A percentile compares a stretch with the other conserved stretches of the same genome.
Conservation (phyloP, 176 grass and related monocot genomes). For the Juncus effusus region DNA sequence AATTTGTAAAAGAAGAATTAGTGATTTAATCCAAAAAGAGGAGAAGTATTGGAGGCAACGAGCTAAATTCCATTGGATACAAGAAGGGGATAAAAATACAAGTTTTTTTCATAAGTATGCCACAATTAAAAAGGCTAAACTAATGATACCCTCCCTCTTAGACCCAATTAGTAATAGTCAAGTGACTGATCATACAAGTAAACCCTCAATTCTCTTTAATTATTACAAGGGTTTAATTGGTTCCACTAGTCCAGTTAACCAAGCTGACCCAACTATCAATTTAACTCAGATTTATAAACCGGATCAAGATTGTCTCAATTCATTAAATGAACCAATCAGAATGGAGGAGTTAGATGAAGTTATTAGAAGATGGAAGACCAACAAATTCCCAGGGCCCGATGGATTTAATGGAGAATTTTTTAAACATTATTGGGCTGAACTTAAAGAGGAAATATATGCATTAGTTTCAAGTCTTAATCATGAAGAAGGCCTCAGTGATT, state of each 20-base stretch:
- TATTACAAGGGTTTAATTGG: neutral
- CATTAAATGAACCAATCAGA: no score
- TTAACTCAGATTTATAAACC: neutral
- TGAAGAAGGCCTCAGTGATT: neutral
- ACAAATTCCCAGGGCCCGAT: no score
- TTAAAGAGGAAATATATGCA: neutral
- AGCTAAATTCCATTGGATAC: neutral
- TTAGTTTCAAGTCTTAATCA: neutral
- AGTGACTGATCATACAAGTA: neutral
- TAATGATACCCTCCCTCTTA: neutral
- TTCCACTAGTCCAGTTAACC: neutral
- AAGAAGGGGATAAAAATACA: neutral
- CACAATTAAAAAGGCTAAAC: neutral
- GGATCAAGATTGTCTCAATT: no score
- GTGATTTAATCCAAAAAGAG: neutral
- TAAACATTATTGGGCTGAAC: neutral
- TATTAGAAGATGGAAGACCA: no score
- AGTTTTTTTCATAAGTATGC: neutral
- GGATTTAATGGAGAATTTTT: neutral
- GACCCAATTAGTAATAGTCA: neutral
- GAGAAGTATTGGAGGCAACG: neutral
- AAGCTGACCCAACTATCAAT: neutral
- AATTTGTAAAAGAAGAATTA: neutral
- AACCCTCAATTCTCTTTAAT: neutral
- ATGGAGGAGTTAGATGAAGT: no score